Conservation (phyloP, 192 early-diverging fungal genomes). For the Anaeromyces robustus region DNA sequence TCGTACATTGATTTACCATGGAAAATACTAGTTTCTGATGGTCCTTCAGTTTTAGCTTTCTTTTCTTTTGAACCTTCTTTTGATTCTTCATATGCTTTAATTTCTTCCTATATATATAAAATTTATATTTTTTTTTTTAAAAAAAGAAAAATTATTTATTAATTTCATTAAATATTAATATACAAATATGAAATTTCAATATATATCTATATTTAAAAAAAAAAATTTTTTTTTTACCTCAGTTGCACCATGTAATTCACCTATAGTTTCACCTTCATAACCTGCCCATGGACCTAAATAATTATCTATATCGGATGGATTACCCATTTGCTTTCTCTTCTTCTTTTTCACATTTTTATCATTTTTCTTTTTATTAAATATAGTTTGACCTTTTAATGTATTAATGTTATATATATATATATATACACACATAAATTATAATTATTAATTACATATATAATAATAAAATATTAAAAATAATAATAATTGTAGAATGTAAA, state of each 20-base stretch:
- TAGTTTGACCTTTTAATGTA: not conserved
- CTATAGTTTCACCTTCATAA: conserved; percentile 66
- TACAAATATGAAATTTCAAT: no score
- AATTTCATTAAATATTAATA: no score
- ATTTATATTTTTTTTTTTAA: no score
- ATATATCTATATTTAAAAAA: no score
- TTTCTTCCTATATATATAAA: conserved; percentile 7
- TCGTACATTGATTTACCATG: conserved; percentile 77
- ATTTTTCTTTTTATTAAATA: not conserved
- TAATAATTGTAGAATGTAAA: not conserved
- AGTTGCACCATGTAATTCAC: conserved; percentile 19
- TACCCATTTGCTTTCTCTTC: conserved; percentile 60
- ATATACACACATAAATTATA: no score
- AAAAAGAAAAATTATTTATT: no score
- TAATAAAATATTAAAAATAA: not conserved
- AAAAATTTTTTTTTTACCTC: not conserved
- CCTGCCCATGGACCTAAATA: conserved; percentile 92
- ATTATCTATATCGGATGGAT: conserved; percentile 46
- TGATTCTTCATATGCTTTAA: conserved; percentile 26
- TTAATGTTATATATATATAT: no score
- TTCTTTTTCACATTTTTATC: conserved; percentile 20
- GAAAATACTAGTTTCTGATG: conserved; percentile 60
- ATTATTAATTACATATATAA: no score
- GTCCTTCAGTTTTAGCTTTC: conserved; percentile 11
- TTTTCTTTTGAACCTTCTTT: conserved; percentile 10